phyloP scores from a whole-genome alignment of 345 rosid species.

The Syzygium oleosum region DNA sequence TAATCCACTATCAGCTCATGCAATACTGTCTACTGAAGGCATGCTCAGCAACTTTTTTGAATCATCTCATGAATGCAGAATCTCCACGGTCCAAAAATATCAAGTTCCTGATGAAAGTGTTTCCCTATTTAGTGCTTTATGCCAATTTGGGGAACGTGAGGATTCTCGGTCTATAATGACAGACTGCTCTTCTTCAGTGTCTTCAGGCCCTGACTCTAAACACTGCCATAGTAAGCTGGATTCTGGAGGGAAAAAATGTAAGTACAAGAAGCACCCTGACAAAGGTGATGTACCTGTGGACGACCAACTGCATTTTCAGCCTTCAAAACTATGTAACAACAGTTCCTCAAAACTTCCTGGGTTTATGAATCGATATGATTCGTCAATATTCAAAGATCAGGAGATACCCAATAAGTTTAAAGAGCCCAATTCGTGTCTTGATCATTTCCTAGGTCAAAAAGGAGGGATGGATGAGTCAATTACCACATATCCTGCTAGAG shows the following conservation, averaged over 20 bases:
- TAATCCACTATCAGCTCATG: slow-evolving; percentile 83
- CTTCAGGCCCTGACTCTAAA: slow-evolving; percentile 67
- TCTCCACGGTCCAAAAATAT: slow-evolving; percentile 37
- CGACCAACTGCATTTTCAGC: slow-evolving; percentile 26
- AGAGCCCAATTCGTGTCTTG: background rate
- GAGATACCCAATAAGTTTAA: slow-evolving; percentile 14
- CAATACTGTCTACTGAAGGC: slow-evolving; percentile 55
- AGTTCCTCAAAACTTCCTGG: slow-evolving; percentile 24
- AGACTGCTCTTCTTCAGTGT: slow-evolving; percentile 81
- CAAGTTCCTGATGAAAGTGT: slow-evolving; percentile 67
- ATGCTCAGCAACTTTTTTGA: slow-evolving; percentile 57
- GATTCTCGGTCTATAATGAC: slow-evolving; percentile 91
- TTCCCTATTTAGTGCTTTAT: slow-evolving; percentile 51
- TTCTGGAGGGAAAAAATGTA: slow-evolving; percentile 30
- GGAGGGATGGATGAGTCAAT: slow-evolving; percentile 18
- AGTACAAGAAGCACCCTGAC: slow-evolving; percentile 13
- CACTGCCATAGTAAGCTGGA: slow-evolving; percentile 30
- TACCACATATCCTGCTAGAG: slow-evolving; percentile 15
- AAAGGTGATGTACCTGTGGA: slow-evolving; percentile 26
- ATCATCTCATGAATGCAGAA: slow-evolving; percentile 48
- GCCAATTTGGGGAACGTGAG: slow-evolving; percentile 77
- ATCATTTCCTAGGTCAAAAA: slow-evolving; percentile 18
- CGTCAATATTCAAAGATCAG: slow-evolving; percentile 20
- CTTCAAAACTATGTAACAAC: slow-evolving; percentile 24
- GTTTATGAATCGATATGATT: slow-evolving; percentile 15